Evolutionary conservation across 225 moss, liverwort and hornwort genomes (phyloP), one percentile per base, ranked within the genome.

Genomic region (Anthoceros angustus): DNA sequence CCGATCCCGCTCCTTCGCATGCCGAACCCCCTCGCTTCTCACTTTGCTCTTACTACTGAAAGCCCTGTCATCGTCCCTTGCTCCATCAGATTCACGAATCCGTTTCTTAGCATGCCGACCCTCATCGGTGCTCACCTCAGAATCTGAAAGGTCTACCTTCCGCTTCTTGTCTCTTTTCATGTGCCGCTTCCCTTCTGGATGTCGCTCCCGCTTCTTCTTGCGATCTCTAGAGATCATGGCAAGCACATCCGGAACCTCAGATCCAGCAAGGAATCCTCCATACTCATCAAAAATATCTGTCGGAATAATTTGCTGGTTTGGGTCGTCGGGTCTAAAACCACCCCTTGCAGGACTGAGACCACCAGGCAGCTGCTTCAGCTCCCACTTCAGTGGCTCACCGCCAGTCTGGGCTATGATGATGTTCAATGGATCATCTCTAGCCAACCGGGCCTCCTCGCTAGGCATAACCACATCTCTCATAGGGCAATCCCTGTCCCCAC

Each of bases 241-340:
- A 12, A 60, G 7, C n/a, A 26, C 16, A 61, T 39, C 38, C 8
- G 61, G 60, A 60, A 20, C 55, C 16, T 18, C 55, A 15, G 55
- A 15, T 55, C 55, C 55, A 7, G n/a, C 55, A 11, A 39, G 38
- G 14, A 70, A 73, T 86, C 92, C 92, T 76, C 98, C 98, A 77
- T 92, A 98, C 74, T 98, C 98, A 73, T 98, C 98, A 66, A 89
- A 98, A 62, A 98, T 98, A 42, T 98, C 92, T 69, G 92, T 92
- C 24, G 98, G 86, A 77, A 98, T 92, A 70, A 98, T 98, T 68
- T 98, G 98, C 77, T 98, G 98, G 74, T 98, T 98, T 39, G 98
- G 92, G 67, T 98, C 80, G 69, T 98, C 89, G 67, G 87, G 82
- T 76, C 80, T 79, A 62, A 89, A 98, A 66, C 98, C 98, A 71